Conservation (phyloP, 371 early-diverging fungal species). For the Dinochytrium kinnereticum region DNA sequence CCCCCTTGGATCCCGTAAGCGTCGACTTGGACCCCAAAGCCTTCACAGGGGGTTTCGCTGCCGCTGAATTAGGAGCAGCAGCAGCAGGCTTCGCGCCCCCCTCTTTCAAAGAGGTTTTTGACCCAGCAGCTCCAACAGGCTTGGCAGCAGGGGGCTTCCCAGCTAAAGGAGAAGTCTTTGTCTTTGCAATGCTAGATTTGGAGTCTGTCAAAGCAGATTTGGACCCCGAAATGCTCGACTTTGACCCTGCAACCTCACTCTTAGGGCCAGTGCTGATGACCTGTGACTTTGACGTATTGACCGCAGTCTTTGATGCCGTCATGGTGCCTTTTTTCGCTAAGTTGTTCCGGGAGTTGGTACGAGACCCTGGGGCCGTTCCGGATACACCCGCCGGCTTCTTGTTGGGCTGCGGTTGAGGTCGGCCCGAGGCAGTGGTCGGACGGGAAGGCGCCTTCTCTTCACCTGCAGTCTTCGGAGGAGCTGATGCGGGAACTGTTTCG, state of each 20-base stretch:
- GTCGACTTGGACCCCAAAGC: not conserved
- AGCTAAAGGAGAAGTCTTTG: not conserved
- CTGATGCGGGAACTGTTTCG: not conserved
- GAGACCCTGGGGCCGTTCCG: not conserved
- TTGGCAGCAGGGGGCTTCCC: not conserved
- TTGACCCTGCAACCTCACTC: not conserved
- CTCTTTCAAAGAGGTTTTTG: not conserved
- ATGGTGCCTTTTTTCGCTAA: not conserved
- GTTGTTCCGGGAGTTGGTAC: slow-evolving; percentile 1
- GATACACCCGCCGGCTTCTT: not conserved
- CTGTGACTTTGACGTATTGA: slow-evolving; percentile 3
- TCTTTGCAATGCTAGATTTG: not conserved
- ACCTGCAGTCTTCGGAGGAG: not conserved
- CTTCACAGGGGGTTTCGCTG: not conserved
- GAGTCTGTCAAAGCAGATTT: not conserved
- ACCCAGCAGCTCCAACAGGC: not conserved
- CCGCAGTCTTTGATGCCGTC: not conserved
- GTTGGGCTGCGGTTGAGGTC: slow-evolving; percentile 1
- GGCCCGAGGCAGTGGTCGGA: not conserved
- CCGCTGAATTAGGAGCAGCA: no score
- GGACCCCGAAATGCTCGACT: not conserved
- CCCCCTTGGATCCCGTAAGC: not conserved
- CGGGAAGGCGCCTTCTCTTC: slow-evolving; percentile 1
- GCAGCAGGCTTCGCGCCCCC: not conserved
- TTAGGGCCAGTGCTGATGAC: not conserved